phyloP scores from a whole-genome alignment of 345 rosid genomes.

The Arabidopsis thaliana region TAIR10.1 NC_003076.8:21209501-21210000 shows the following conservation, averaged over 20 bases:
- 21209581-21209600: constrained; percentile 42
- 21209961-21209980: constrained; percentile 18
- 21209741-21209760: neutral
- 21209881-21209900: constrained; percentile 15
- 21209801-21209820: neutral
- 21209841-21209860: constrained; percentile 32
- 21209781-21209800: constrained; percentile 28
- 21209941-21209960: constrained; percentile 21
- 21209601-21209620: constrained; percentile 43
- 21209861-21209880: constrained; percentile 49
- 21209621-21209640: constrained; percentile 37
- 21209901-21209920: constrained; percentile 18
- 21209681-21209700: constrained; percentile 39
- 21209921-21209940: constrained; percentile 13
- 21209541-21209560: constrained; percentile 45
- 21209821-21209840: neutral
- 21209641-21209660: constrained; percentile 44
- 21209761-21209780: neutral
- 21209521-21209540: constrained; percentile 82
- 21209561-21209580: constrained; percentile 42
- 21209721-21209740: neutral
- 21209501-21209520: constrained; percentile 82
- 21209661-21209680: constrained; percentile 42
- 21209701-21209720: neutral
- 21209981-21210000: constrained; percentile 18